Evolutionary conservation across 805 yeast species (phyloP).

Genomic region (Candida ficus): DNA sequence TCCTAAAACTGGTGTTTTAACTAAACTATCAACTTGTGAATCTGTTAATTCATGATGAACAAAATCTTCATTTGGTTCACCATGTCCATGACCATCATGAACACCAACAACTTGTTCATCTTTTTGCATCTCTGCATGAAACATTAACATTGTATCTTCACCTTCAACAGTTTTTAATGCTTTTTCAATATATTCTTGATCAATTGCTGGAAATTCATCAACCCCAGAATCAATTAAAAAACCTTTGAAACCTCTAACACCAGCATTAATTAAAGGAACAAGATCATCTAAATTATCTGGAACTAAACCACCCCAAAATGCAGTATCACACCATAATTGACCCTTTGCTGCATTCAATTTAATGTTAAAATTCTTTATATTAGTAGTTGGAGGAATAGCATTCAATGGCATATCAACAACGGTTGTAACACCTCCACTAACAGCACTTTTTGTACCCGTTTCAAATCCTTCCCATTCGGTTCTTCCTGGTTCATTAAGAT

Average conservation of each 20-base stretch:
- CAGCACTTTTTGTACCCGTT: slow-evolving; percentile 94
- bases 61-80: slow-evolving; percentile 20
- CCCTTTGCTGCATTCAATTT: slow-evolving; percentile 76
- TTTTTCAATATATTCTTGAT: slow-evolving; percentile 52
- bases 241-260: slow-evolving; percentile 93
- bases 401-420: slow-evolving; percentile 95
- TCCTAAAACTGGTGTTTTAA: slow-evolving; percentile 49
- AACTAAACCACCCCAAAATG: slow-evolving; percentile 94
- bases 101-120: slow-evolving; percentile 3
- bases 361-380: slow-evolving; percentile 63
- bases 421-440: slow-evolving; percentile 94
- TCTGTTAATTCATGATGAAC: slow-evolving; percentile 34
- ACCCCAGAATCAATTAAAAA: slow-evolving; percentile 94
- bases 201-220: slow-evolving; percentile 87
- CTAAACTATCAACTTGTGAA: slow-evolving; percentile 47
- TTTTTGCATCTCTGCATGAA: slow-evolving; percentile 85
- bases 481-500: slow-evolving; percentile 94
- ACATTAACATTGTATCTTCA: slow-evolving; percentile 70
- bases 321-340: slow-evolving; percentile 89
- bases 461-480: slow-evolving; percentile 98
- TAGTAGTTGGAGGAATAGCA: slow-evolving; percentile 95
- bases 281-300: slow-evolving; percentile 72
- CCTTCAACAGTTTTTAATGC: slow-evolving; percentile 65
- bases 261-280: slow-evolving; percentile 71
- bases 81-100: slow-evolving; percentile 31